Percentiles rank a stretch among this genome's conserved stretches.
These are phyloP conservation scores for Chaetomiaceae sp. DNA, from an alignment of 2,329 filamentous ascomycete species.

Conservation along the genomic window DNA sequence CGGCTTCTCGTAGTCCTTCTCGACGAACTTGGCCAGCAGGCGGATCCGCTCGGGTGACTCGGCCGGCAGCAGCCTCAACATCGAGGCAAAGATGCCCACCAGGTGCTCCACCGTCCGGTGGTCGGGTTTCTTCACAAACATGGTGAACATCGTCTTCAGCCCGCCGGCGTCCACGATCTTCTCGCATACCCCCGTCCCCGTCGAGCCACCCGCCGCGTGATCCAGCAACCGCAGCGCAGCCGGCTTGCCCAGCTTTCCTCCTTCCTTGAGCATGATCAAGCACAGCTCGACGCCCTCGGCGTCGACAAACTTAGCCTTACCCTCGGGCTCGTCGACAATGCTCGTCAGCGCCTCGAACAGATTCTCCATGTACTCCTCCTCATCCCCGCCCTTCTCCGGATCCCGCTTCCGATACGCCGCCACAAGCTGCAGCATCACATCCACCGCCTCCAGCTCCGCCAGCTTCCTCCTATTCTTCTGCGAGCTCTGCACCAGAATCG, in stretches of 20 bases:
- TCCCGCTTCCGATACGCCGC: conserved; percentile 81
- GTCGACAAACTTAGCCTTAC: conserved; percentile 77
- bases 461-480: conserved; percentile 58
- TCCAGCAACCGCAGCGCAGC: conserved; percentile 77
- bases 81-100: conserved; percentile 73
- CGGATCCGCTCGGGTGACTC: conserved; percentile 75
- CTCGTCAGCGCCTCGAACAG: conserved; percentile 82
- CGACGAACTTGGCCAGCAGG: conserved; percentile 86
- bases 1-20: conserved; percentile 88
- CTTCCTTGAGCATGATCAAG: conserved; percentile 85
- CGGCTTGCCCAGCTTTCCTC: conserved; percentile 73
- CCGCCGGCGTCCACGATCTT: conserved; percentile 76
- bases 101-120: conserved; percentile 71
- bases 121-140: conserved; percentile 77
- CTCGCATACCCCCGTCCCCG: conserved; percentile 57
- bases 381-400: conserved; percentile 75
- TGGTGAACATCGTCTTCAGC: conserved; percentile 75
- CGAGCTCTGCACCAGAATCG: conserved; percentile 78
- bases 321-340: conserved; percentile 65
- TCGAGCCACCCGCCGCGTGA: conserved; percentile 62
- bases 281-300: conserved; percentile 89
- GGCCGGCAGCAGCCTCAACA: conserved; percentile 73
- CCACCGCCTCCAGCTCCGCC: conserved; percentile 63
- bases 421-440: conserved; percentile 73
- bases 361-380: conserved; percentile 94